Percentiles rank a stretch among this genome's conserved stretches.
Evolutionary conservation across 2,329 filamentous ascomycete genomes (phyloP).

Genomic region (Exophiala mesophila): DNA sequence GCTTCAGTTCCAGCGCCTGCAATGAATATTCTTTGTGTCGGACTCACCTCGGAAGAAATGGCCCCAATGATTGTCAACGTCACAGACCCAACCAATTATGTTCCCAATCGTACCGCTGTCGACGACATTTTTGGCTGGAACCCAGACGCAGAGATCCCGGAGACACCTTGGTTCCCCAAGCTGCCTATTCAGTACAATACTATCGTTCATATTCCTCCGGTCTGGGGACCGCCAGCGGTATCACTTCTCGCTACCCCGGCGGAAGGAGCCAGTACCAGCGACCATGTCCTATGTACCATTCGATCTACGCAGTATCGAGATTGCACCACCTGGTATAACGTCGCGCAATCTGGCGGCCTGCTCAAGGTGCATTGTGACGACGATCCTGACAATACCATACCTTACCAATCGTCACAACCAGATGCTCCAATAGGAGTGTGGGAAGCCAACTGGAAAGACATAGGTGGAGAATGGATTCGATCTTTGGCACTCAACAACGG

Average conservation of each 20-base stretch:
- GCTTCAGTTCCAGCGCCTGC: constrained; percentile 67
- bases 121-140: constrained; percentile 70
- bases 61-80: constrained; percentile 52
- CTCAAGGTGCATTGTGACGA: constrained; percentile 62
- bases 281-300: constrained; percentile 65
- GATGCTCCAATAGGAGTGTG: constrained; percentile 32
- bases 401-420: constrained; percentile 48
- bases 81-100: constrained; percentile 34
- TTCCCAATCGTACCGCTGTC: constrained; percentile 54
- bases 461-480: constrained; percentile 52
- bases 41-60: constrained; percentile 57
- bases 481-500: constrained; percentile 56
- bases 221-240: constrained; percentile 49
- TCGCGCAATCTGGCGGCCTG: constrained; percentile 53
- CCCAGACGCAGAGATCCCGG: constrained; percentile 30
- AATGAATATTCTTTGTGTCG: constrained; percentile 68
- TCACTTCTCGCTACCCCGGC: constrained; percentile 59
- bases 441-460: constrained; percentile 50
- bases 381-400: constrained; percentile 48
- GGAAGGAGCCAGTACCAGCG: constrained; percentile 29
- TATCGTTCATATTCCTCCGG: constrained; percentile 50
- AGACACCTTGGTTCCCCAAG: constrained; percentile 52
- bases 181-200: constrained; percentile 62
- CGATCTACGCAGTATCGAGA: constrained; percentile 58
- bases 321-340: constrained; percentile 58